Base-by-base conservation (phyloP, 1,139 yeast genomes). In the Waltiozyma sp. region DNA sequence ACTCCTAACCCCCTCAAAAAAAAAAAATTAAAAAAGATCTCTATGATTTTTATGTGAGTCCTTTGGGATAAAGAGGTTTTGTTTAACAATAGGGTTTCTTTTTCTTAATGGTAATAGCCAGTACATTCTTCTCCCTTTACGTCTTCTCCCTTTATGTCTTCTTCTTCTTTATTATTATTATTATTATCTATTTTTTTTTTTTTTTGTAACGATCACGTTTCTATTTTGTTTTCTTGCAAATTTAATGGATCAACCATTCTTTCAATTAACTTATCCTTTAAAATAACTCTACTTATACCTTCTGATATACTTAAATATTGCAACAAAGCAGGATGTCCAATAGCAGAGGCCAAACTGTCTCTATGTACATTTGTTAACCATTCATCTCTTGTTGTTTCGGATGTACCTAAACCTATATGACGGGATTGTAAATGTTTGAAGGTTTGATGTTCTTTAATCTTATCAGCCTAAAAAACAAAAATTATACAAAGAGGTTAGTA, bases 381-480 rank as follows among this genome's bases (percentile, higher is more conserved):
- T 51, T 75, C 78, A 41, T 60, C 67, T 56, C 65, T 76, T 38
- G 81, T 66, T 0, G 89, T 83, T 42, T 80, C 82, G 1, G 87
- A 68, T 53, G 78, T 70, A 0, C 95, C 95, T 1, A 86, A 64
- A 0, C 93, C 93, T 26, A 78, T 64, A 54, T 80, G 79, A 49
- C 83, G 74, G 24, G 74, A 57, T 56, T 82, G 83, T 21, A 77
- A 67, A 39, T 70, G 77, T 41, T 76, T 77, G 53, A 72, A 81
- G 6, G 73, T 73, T 54, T 77, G 81, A 52, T 72, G 72, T 37
- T 80, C 89, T 50, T 82, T 69, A 11, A 79, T 68, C 60, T 80
- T 79, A 53, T 83, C 91, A 2, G 87, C 81, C 88, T 64, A 2
- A n/a, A n/a, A n/a, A n/a, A n/a, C n/a, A n/a, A n/a, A n/a, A n/a